Conservation (phyloP, 108 stramenopile genomes). For the Poteriospumella lacustris region DNA sequence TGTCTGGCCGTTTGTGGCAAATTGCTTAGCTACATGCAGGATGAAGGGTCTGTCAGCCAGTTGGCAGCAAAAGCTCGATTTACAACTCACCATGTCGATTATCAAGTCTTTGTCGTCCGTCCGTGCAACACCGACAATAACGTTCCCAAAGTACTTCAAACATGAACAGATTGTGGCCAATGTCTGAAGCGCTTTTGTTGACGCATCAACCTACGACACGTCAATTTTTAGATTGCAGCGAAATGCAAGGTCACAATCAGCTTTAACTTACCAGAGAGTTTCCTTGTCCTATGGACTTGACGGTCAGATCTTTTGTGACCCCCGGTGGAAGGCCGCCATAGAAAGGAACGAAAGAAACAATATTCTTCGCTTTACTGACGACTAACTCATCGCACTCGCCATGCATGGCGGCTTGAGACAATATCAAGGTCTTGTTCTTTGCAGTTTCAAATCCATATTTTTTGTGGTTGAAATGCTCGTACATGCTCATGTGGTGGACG, state of each 20-base stretch:
- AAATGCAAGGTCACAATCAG: neutral
- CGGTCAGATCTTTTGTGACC: neutral
- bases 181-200: neutral
- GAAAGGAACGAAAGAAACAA: neutral
- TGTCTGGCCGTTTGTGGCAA: neutral
- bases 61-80: neutral
- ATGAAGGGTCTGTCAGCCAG: neutral
- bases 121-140: conserved; percentile 1
- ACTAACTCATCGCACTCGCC: neutral
- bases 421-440: neutral
- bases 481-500: conserved; percentile 14
- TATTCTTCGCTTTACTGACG: neutral
- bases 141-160: conserved; percentile 12
- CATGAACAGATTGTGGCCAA: conserved; percentile 2
- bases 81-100: neutral
- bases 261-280: conserved; percentile 21
- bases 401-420: conserved; percentile 5
- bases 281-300: conserved; percentile 14
- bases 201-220: neutral
- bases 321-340: conserved; percentile 3
- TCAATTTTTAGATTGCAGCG: neutral
- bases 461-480: conserved; percentile 17
- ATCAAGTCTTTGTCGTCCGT: neutral
- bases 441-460: conserved; percentile 4
- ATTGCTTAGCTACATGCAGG: neutral